Evolutionary conservation across 2,329 filamentous ascomycete genomes (phyloP).

Genomic region (Aspergillus neotritici): DNA sequence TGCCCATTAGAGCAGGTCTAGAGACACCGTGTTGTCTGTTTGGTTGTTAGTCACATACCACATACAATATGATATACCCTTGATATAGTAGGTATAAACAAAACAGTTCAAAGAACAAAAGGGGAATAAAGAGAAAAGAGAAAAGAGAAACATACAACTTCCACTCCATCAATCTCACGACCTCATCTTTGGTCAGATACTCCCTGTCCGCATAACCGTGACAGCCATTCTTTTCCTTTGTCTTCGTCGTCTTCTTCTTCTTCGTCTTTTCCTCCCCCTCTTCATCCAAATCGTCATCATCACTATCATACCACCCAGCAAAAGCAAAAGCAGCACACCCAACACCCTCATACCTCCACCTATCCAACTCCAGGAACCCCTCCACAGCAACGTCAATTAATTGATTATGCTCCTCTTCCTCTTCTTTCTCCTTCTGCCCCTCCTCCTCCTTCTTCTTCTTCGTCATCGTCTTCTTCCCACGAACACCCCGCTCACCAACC

Average conservation of each 20-base stretch:
- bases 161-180: conserved; percentile 40
- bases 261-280: background rate
- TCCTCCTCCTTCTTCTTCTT: conserved; percentile 4
- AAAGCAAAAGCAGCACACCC: conserved; percentile 14
- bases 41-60: background rate
- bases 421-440: background rate
- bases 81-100: conserved; percentile 12
- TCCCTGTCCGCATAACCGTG: background rate
- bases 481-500: conserved; percentile 13
- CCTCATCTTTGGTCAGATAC: conserved; percentile 30
- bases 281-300: too few relatives aligned
- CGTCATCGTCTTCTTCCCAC: conserved; percentile 17
- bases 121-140: background rate
- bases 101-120: background rate
- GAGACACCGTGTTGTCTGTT: conserved; percentile 36
- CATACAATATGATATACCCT: background rate
- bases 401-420: conserved; percentile 7
- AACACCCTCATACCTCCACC: conserved; percentile 34
- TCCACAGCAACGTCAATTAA: conserved; percentile 13
- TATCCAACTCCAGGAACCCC: conserved; percentile 30
- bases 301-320: conserved; percentile 8
- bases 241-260: conserved; percentile 13
- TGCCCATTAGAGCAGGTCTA: conserved; percentile 36
- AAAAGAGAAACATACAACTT: conserved; percentile 34
- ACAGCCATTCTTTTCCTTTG: too few relatives aligned